Conservation (phyloP, 352 stramenopile species). For the Phytophthora pisi region DNA sequence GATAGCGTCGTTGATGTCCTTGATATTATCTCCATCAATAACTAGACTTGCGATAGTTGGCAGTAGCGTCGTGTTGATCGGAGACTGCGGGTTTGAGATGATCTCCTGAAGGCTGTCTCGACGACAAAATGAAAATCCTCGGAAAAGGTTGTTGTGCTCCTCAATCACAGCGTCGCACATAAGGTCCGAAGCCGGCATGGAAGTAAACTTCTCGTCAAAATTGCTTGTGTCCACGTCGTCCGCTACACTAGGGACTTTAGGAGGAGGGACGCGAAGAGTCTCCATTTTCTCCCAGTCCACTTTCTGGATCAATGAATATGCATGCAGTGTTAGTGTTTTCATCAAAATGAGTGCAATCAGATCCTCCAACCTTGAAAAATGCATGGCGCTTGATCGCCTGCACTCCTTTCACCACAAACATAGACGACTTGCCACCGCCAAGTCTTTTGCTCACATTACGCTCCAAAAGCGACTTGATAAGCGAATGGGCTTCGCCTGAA, state of each 20-base stretch:
- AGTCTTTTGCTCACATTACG: slow-evolving; percentile 95
- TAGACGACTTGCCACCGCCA: slow-evolving; percentile 93
- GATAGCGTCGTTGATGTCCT: slow-evolving; percentile 47
- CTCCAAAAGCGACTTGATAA: slow-evolving; percentile 97
- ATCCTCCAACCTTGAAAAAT: slow-evolving; percentile 91
- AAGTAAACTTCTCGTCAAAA: slow-evolving; percentile 95
- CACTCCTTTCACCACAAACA: slow-evolving; percentile 98
- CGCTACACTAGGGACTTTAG: slow-evolving; percentile 88
- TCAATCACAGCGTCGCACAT: slow-evolving; percentile 58
- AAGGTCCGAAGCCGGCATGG: slow-evolving; percentile 67
- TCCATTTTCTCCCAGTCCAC: slow-evolving; percentile 95
- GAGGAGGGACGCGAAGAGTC: slow-evolving; percentile 88
- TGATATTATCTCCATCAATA: slow-evolving; percentile 39
- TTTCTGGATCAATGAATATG: slow-evolving; percentile 27
- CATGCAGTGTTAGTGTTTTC: slow-evolving; percentile 1
- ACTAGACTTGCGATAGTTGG: slow-evolving; percentile 48
- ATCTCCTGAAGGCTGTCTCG: slow-evolving; percentile 46
- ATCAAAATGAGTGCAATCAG: not conserved
- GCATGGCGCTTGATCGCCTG: slow-evolving; percentile 94
- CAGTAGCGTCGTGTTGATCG: slow-evolving; percentile 34
- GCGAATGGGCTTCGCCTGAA: slow-evolving; percentile 89
- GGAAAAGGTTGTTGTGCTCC: slow-evolving; percentile 65
- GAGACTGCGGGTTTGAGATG: slow-evolving; percentile 32
- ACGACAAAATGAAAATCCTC: slow-evolving; percentile 78
- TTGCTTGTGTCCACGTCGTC: slow-evolving; percentile 93